Evolutionary conservation across 768 basidiomycete species (phyloP).

Genomic region (Aureoboletus auriporus): DNA sequence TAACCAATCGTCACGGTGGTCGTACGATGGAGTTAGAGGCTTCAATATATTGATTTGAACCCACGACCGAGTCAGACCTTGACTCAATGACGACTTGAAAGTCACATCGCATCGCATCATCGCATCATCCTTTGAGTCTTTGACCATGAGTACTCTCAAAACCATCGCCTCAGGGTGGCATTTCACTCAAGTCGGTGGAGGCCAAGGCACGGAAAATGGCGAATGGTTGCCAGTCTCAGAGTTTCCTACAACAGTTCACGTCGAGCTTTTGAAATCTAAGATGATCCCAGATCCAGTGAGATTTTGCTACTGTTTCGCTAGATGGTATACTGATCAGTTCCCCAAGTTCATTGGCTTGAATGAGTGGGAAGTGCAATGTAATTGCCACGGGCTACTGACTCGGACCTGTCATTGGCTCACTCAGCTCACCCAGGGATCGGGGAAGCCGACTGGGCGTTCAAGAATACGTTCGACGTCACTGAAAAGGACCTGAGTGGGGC

Average conservation of each 20-base stretch:
- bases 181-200: constrained; percentile 65
- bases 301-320: constrained; percentile 5
- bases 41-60: too few species aligned
- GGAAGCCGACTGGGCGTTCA: constrained; percentile 84
- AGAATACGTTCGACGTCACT: constrained; percentile 53
- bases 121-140: background rate
- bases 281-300: constrained; percentile 82
- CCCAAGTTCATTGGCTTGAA: constrained; percentile 67
- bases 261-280: constrained; percentile 69
- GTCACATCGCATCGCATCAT: background rate
- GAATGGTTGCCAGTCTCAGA: constrained; percentile 64
- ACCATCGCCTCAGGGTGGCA: constrained; percentile 49
- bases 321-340: constrained; percentile 8
- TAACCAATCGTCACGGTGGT: too few species aligned
- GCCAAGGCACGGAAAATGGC: constrained; percentile 50
- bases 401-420: background rate
- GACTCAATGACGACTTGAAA: background rate
- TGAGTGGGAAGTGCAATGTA: constrained; percentile 92
- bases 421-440: constrained; percentile 65
- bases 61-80: too few species aligned
- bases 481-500: constrained; percentile 41
- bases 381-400: constrained; percentile 17
- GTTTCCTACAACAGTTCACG: constrained; percentile 86
- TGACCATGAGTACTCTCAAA: constrained; percentile 20
- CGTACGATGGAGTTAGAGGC: too few species aligned